These are phyloP conservation scores for Scleroderma citrinum DNA, from an alignment of 768 basidiomycete species.

Conservation along the genomic window DNA sequence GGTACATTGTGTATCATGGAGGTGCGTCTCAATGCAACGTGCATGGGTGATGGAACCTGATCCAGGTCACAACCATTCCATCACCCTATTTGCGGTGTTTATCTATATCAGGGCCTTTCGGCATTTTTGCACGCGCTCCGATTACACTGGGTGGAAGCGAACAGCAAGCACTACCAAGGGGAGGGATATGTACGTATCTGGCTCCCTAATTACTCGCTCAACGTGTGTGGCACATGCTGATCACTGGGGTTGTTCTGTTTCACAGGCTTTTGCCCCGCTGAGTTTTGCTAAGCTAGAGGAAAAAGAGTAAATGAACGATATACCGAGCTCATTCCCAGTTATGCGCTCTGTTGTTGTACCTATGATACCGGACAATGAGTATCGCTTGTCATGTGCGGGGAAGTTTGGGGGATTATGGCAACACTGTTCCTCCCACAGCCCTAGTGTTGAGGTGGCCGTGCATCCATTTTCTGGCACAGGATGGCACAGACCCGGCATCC, in stretches of 20 bases:
- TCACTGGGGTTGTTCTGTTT: conserved; percentile 10
- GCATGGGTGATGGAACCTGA: conserved; percentile 8
- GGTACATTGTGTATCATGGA: conserved; percentile 90
- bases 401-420: neutral
- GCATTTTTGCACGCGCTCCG: conserved; percentile 96
- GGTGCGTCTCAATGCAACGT: conserved; percentile 43
- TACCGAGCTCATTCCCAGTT: too few species aligned
- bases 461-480: conserved; percentile 1
- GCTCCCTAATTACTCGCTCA: conserved; percentile 11
- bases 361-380: conserved; percentile 8
- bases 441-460: neutral
- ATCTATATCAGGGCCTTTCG: conserved; percentile 65
- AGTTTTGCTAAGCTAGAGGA: conserved; percentile 41
- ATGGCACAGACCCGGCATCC: conserved; percentile 1
- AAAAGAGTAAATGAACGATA: conserved; percentile 23
- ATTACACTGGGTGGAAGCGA: conserved; percentile 97
- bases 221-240: conserved; percentile 24
- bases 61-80: neutral
- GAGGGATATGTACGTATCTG: conserved; percentile 71
- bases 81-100: neutral
- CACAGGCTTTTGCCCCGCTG: conserved; percentile 44
- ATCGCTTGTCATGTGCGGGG: conserved; percentile 5
- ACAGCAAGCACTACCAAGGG: conserved; percentile 93
- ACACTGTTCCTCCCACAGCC: too few species aligned
- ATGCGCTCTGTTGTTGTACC: conserved; percentile 16